Evolutionary conservation across 2,329 filamentous ascomycete species (phyloP), one percentile per base, ranked within the genome.

Genomic region (Beauveria sp.): DNA sequence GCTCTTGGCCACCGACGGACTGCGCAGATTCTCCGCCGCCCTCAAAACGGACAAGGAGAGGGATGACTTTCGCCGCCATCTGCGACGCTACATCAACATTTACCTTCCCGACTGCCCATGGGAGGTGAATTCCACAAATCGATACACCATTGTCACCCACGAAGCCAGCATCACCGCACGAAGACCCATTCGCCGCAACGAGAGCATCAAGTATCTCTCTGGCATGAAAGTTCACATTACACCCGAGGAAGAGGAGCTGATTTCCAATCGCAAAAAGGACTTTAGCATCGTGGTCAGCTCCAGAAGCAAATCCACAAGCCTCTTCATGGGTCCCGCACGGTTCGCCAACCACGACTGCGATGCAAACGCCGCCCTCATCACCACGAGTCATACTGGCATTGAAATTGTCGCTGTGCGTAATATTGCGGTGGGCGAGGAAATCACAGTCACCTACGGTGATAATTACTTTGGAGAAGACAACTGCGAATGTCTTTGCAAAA

Each of bases 261-360:
- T 98, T 62, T 89, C 91, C 28, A 75, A 87, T 65, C 88, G 86
- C 63, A 89, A 95, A 95, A 93, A 93, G 70, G 95, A 99, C 71
- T 99, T 99, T 73, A 97, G 93, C 72, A 93, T 99, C 65, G 93
- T 99, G 38, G 90, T 97, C 70, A 96, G 93, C 64, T 93, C 91
- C 66, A 84, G 95, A 62, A 93, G 90, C 75, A 97, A 96, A 75
- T 88, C 88, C 63, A 89, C 93, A 34, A 96, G 91, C 57, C 79
- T 99, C 47, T 98, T 99, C 71, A 87, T 99, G 71, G 95, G 95
- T 0, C 96, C 95, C 8, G 95, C 95, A 40, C 87, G 95, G 56
- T 98, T 99, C 73, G 92, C 95, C 28, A 99, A 99, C 71, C 95
- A 99, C 75, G 95, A 99, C 73, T 99, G 95, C 76, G 84, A 89